These are phyloP conservation scores for Didymosphaeria variabile DNA, from an alignment of 2,329 filamentous ascomycete genomes.

Conservation along the genomic window DNA sequence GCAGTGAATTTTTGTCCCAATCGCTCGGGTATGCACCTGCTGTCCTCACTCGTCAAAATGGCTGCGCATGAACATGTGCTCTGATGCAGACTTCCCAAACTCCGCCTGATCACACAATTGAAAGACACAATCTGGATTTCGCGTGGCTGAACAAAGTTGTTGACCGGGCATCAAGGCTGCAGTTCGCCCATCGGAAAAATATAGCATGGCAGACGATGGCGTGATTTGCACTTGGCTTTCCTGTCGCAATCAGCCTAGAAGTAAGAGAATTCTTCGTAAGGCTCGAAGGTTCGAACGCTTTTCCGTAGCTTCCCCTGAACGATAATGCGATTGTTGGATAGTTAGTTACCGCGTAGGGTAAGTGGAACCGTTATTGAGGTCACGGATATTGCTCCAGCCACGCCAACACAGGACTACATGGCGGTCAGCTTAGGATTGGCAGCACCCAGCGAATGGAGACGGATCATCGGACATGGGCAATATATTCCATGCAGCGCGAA, in stretches of 20 bases:
- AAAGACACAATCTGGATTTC: constrained; percentile 6
- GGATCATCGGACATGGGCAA: constrained; percentile 8
- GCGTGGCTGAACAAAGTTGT: constrained; percentile 16
- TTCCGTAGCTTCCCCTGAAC: constrained; percentile 10
- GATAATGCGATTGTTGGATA: neutral
- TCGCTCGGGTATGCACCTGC: neutral
- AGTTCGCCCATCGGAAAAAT: constrained; percentile 14
- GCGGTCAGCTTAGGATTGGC: constrained; percentile 12
- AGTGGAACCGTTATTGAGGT: neutral
- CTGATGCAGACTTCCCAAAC: constrained; percentile 17
- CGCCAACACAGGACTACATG: constrained; percentile 1
- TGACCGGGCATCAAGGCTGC: constrained; percentile 12
- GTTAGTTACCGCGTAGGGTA: constrained; percentile 8
- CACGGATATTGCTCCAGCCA: constrained; percentile 3
- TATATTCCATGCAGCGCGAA: constrained; percentile 10
- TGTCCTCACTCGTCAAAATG: neutral
- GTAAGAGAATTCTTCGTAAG: neutral
- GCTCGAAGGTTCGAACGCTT: neutral
- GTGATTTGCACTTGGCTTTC: constrained; percentile 18
- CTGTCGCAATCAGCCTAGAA: constrained; percentile 17
- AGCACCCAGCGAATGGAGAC: constrained; percentile 4
- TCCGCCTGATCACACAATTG: constrained; percentile 6
- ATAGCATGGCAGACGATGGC: constrained; percentile 13
- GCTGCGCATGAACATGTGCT: constrained; percentile 15
- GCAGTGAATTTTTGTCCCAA: neutral